These are phyloP conservation scores for Isoetes engelmannii DNA, from an alignment of 83 land plant genomes.

Conservation along the genomic window DNA sequence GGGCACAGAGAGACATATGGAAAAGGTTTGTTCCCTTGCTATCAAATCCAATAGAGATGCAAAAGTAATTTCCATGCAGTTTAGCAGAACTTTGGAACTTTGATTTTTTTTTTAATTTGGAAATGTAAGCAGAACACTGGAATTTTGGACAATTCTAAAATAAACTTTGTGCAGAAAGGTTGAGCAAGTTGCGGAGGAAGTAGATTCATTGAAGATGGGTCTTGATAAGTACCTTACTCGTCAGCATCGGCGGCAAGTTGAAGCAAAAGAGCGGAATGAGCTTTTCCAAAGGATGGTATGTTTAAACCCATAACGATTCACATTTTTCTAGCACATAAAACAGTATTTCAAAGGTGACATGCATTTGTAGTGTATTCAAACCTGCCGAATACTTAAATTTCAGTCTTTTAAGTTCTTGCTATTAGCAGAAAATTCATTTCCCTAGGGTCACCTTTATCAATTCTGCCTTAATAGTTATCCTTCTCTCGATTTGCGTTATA, in stretches of 20 bases:
- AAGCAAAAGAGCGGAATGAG: slow-evolving; percentile 75
- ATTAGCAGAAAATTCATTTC: too few species aligned
- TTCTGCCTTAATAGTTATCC: too few species aligned
- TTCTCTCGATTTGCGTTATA: background rate
- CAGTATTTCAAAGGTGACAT: background rate
- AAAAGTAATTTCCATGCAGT: background rate
- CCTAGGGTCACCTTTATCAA: too few species aligned
- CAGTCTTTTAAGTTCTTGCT: too few species aligned
- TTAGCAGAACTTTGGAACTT: background rate
- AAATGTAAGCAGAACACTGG: background rate
- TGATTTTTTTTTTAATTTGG: background rate
- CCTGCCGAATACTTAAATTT: background rate
- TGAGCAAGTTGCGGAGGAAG: slow-evolving; percentile 79
- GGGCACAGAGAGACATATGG: slow-evolving; percentile 86
- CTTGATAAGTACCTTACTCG: slow-evolving; percentile 47
- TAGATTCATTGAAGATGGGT: slow-evolving; percentile 57
- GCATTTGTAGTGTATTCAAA: background rate
- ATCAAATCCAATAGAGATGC: background rate
- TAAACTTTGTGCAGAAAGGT: slow-evolving; percentile 41
- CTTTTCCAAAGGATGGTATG: slow-evolving; percentile 59
- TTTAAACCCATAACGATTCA: too few species aligned
- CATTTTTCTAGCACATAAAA: background rate
- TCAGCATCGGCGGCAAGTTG: slow-evolving; percentile 48
- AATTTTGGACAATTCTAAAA: background rate
- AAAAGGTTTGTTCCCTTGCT: slow-evolving; percentile 38